Percentiles rank a stretch among this genome's conserved stretches.
Conservation (phyloP, 306 rosid genomes). For the Acacia crassicarpa region DNA sequence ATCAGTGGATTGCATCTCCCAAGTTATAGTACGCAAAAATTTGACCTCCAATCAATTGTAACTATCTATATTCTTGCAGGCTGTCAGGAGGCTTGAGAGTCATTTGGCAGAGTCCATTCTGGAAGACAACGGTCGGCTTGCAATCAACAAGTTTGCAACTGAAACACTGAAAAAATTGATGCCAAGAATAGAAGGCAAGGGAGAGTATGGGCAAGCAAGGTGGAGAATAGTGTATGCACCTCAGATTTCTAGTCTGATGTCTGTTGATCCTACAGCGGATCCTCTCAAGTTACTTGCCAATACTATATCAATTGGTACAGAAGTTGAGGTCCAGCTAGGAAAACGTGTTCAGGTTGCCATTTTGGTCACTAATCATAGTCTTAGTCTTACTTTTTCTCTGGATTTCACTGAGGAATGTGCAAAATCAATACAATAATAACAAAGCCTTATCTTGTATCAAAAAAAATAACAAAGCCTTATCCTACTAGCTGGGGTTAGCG, state of each 20-base stretch:
- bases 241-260: slow-evolving; percentile 74
- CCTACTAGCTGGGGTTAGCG: no score
- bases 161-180: slow-evolving; percentile 83
- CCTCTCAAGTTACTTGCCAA: slow-evolving; percentile 75
- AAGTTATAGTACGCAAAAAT: neutral
- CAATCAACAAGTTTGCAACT: slow-evolving; percentile 79
- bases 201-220: slow-evolving; percentile 88
- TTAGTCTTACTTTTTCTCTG: neutral
- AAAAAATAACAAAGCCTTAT: no score
- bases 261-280: slow-evolving; percentile 59
- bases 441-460: no score
- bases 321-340: slow-evolving; percentile 94
- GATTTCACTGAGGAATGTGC: neutral
- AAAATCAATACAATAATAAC: no score
- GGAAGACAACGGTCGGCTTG: slow-evolving; percentile 67
- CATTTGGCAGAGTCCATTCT: slow-evolving; percentile 72
- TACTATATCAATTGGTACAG: slow-evolving; percentile 82
- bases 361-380: neutral
- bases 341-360: slow-evolving; percentile 79
- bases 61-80: slow-evolving; percentile 43
- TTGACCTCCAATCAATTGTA: slow-evolving; percentile 20
- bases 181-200: slow-evolving; percentile 95
- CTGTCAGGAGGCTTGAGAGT: slow-evolving; percentile 82
- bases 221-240: slow-evolving; percentile 89
- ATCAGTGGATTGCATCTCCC: neutral